A percentile compares a stretch with the other conserved stretches of the same genome.
These are phyloP conservation scores for Pezicula radicicola DNA, from an alignment of 2,329 filamentous ascomycete genomes.

Conservation along the genomic window DNA sequence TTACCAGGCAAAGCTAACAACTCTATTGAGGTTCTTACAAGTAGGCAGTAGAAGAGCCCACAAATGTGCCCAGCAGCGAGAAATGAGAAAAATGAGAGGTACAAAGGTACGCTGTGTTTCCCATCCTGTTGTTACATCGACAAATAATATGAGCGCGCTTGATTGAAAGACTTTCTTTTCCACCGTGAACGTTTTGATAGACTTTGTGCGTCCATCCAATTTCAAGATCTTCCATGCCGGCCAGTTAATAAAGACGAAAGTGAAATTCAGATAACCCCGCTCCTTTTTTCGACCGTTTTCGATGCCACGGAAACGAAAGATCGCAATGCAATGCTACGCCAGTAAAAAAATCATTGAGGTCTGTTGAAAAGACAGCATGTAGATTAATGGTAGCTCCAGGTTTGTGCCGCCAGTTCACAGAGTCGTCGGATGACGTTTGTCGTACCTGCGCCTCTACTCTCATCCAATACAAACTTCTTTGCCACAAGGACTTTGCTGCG, in stretches of 20 bases:
- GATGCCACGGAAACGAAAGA: neutral
- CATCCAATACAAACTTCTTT: conserved; percentile 65
- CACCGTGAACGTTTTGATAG: no score
- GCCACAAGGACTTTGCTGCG: conserved; percentile 66
- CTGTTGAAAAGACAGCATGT: conserved; percentile 9
- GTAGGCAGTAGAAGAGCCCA: neutral
- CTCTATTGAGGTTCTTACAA: no score
- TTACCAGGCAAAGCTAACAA: no score
- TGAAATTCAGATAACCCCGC: neutral
- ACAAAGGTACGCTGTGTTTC: neutral
- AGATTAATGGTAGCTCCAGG: conserved; percentile 19
- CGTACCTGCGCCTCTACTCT: conserved; percentile 65
- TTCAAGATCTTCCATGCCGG: no score
- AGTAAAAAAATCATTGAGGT: neutral
- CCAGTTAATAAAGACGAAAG: no score
- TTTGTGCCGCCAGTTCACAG: conserved; percentile 60
- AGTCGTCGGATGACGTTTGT: conserved; percentile 72
- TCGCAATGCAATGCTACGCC: conserved; percentile 1
- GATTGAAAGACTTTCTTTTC: no score
- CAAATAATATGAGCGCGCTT: no score
- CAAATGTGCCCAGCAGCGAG: no score
- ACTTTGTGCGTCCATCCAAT: no score
- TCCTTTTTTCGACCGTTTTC: neutral
- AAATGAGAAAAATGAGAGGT: conserved; percentile 2
- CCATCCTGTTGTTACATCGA: neutral